Evolutionary conservation across 768 basidiomycete genomes (phyloP).

Genomic region (Gloeophyllum trabeum): DNA sequence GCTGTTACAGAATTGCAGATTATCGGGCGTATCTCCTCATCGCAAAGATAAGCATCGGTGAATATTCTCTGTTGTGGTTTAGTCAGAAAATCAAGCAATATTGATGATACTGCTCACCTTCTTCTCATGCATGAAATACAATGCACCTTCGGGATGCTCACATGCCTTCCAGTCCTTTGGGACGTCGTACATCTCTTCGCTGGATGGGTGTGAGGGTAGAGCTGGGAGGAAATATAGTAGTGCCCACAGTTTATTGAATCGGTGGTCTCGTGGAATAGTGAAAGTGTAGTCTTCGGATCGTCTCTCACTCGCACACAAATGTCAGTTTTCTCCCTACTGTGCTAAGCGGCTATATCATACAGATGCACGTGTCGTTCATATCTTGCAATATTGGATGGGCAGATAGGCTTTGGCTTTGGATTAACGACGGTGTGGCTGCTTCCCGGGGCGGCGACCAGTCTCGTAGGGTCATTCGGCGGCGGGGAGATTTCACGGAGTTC

Average conservation of each 20-base stretch:
- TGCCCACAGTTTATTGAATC: too few relatives aligned
- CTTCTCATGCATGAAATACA: constrained; percentile 40
- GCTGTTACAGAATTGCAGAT: neutral
- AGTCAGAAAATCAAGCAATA: constrained; percentile 23
- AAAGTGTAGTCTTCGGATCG: too few relatives aligned
- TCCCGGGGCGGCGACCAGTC: too few relatives aligned
- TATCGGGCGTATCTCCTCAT: neutral
- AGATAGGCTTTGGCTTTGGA: neutral
- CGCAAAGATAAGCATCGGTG: neutral
- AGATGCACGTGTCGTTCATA: neutral
- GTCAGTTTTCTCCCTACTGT: too few relatives aligned
- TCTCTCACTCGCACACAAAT: too few relatives aligned
- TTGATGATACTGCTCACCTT: constrained; percentile 23
- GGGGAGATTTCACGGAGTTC: too few relatives aligned
- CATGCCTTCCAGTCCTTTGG: constrained; percentile 28
- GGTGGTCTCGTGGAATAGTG: too few relatives aligned
- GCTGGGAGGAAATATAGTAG: too few relatives aligned
- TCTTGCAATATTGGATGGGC: neutral
- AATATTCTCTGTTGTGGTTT: neutral
- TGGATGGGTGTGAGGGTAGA: too few relatives aligned
- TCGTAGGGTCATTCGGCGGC: too few relatives aligned
- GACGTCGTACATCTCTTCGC: constrained; percentile 1
- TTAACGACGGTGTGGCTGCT: neutral
- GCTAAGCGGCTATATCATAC: constrained; percentile 2
- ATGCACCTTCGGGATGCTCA: constrained; percentile 49